Conservation (phyloP, 2,329 filamentous ascomycete species). For the Graphiopsis chlorocephala region DNA sequence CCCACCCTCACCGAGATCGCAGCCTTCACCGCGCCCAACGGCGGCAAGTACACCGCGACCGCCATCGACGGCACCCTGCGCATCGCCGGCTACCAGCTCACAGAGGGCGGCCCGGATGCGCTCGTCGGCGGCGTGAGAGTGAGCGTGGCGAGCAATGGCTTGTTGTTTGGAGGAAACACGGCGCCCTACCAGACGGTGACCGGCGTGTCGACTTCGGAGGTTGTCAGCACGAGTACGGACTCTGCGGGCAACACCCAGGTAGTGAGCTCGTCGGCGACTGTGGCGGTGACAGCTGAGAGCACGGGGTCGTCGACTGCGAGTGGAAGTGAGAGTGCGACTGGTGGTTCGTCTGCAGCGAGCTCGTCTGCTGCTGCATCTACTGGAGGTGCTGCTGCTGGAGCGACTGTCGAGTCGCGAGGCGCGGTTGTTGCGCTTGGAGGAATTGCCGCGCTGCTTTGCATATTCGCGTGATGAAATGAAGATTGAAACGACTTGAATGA, state of each 20-base stretch:
- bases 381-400: slow-evolving; percentile 7
- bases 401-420: not conserved
- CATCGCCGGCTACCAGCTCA: slow-evolving; percentile 12
- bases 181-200: slow-evolving; percentile 2
- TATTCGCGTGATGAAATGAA: slow-evolving; percentile 7
- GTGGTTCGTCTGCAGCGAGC: not conserved
- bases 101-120: not conserved
- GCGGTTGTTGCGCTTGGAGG: slow-evolving; percentile 5
- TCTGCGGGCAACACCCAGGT: not conserved
- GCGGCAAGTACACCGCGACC: slow-evolving; percentile 8
- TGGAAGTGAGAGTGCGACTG: not conserved
- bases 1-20: slow-evolving; percentile 9
- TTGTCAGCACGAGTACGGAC: not conserved
- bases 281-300: slow-evolving; percentile 1
- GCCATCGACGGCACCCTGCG: not conserved
- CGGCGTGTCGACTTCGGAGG: not conserved
- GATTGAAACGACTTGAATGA: not conserved
- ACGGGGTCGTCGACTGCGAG: slow-evolving; percentile 2
- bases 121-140: slow-evolving; percentile 15
- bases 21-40: slow-evolving; percentile 15
- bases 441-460: slow-evolving; percentile 12
- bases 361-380: slow-evolving; percentile 6
- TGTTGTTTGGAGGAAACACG: not conserved
- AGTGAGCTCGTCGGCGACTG: slow-evolving; percentile 1
- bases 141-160: not conserved